phyloP scores from a whole-genome alignment of 2,329 filamentous ascomycete genomes.

The Aspergillus eucalypticola region DNA sequence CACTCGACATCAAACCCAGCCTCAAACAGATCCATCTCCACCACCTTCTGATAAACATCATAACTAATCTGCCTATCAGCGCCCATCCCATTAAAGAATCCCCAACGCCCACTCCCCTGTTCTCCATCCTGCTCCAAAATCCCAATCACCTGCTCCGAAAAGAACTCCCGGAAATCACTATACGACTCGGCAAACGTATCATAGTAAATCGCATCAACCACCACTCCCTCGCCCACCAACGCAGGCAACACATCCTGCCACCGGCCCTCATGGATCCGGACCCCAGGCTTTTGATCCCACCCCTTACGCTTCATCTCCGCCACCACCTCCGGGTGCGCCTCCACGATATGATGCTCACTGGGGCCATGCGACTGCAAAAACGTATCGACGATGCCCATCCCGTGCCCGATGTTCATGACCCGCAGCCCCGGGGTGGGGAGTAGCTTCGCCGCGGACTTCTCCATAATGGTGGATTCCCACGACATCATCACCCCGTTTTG shows the following conservation, averaged over 20 bases:
- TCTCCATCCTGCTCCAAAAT: constrained; percentile 58
- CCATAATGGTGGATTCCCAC: constrained; percentile 88
- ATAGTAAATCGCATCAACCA: constrained; percentile 91
- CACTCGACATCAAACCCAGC: constrained; percentile 88
- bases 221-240: constrained; percentile 66
- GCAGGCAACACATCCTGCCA: constrained; percentile 80
- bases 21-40: constrained; percentile 86
- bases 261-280: constrained; percentile 65
- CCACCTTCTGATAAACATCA: constrained; percentile 90
- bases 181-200: constrained; percentile 98
- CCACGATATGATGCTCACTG: constrained; percentile 75
- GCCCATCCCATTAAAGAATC: constrained; percentile 75
- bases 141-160: constrained; percentile 80
- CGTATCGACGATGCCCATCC: constrained; percentile 84
- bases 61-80: constrained; percentile 92
- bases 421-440: constrained; percentile 63
- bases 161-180: constrained; percentile 78
- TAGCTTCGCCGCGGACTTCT: constrained; percentile 68
- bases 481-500: constrained; percentile 92
- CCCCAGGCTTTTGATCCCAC: constrained; percentile 64
- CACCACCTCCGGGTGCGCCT: constrained; percentile 78
- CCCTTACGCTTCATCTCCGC: constrained; percentile 66
- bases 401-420: constrained; percentile 84
- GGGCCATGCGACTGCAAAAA: constrained; percentile 72
- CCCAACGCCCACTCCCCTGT: constrained; percentile 47